Base-by-base conservation (phyloP, 1,284 basidiomycete genomes). In the Austropuccinia psidii region DNA sequence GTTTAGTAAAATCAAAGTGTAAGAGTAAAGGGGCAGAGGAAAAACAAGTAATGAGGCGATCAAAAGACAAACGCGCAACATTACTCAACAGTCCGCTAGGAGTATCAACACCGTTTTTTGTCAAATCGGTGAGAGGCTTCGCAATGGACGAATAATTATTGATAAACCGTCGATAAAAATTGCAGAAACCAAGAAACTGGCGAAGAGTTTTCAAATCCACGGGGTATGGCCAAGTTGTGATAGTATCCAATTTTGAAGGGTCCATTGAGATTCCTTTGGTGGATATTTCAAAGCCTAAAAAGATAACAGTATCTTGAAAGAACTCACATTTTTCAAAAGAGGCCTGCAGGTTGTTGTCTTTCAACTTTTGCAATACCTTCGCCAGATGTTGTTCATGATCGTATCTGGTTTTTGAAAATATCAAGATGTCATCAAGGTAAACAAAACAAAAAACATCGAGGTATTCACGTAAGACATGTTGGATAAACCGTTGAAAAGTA, bases 391-490 rank as follows among this genome's bases (percentile, higher is more conserved):
- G 11, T 11, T 29, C 33, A 41, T 72, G 57, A 4, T 62, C 58
- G 1, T 50, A 11, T 19, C 24, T 2, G 37, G 55, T 72, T 31
- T 72, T 39, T 1, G 58, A 72, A 50, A 72, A 72, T 5, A 72
- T 72, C 19, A 72, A 27, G 35, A 72, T 72, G 29, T 72, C 58
- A 41, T 72, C 68, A 50, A 72, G 61, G 27, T 72, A 72, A 37
- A 72, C 57, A 62, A 52, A 72, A 39, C 68, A 62, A 24, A 24
- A 39, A 45, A 62, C 24, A 31, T 47, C 45, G 17, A 72, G 47
- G 49, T 29, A 33, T 43, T 72, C 69, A 24, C 43, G 43, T n/a
- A 72, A 55, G 15, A 72, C 58, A 39, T 13, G 31, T 31, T 72
- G 69, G 21, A 72, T 62, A 29, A 70, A 70, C 1, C 47, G 27